Base-by-base conservation (phyloP, 768 basidiomycete species). In the Suillus alpinus region DNA sequence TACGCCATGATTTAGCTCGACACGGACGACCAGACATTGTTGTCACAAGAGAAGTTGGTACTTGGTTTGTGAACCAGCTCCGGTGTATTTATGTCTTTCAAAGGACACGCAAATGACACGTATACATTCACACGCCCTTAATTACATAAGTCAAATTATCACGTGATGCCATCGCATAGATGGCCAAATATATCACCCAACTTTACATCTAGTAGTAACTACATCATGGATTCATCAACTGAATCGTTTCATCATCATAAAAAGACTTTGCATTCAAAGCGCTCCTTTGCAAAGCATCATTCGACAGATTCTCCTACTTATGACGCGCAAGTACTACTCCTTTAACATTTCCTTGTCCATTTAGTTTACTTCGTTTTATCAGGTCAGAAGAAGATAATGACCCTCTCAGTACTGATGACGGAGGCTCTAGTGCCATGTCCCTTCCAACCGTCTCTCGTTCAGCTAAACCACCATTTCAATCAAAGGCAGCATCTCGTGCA, bases 311-410 rank as follows among this genome's bases (percentile, higher is more conserved):
- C 89, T 1, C 89, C 89, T 18, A 88, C 89, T 3, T 91, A 91
- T 75, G 88, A 91, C 73, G 89, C 89, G 80, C 85, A 67, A 69
- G 80, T 78, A 59, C 62, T 40, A 34, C 44, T 16, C 47, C 9
- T 46, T 23, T 44, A 13, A 29, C 23, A 36, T 40, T 55, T 49
- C n/a, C 8, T 49, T 43, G 31, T 20, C 4, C 20, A 39, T 62
- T 61, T 64, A 44, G 64, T 67, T 56, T 63, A 41, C 68, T 63
- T 65, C 53, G 47, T 51, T 59, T 57, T 56, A 40, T 63, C 70
- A 90, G 88, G 72, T 92, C 89, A 4, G 90, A 92, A 69, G 91
- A 92, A 76, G 91, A 93, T 82, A 93, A 93, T 70, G 91, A 92
- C 72, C 89, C 91, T 5, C 77, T 91, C 65, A 47, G 47, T 9